Base-by-base conservation (phyloP, 495 filamentous ascomycete species). In the Talaromyces wortmannii region DNA sequence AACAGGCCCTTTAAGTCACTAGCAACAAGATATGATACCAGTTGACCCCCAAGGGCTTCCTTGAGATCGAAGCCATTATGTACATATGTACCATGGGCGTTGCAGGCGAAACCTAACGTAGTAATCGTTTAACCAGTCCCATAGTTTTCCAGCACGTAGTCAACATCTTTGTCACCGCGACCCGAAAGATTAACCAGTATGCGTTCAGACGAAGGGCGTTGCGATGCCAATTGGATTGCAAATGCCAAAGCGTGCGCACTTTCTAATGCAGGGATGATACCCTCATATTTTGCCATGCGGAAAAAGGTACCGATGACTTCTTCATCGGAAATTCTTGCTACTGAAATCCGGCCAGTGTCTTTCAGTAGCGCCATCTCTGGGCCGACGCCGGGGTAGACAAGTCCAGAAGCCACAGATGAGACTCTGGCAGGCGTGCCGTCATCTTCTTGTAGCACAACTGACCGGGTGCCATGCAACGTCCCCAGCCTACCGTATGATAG, bases 311-410 rank as follows among this genome's bases (percentile, higher is more conserved):
- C 62, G 58, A 94, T 89, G 4, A 90, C 89, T 67, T 92, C 75
- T 0, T 87, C 86, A 64, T 94, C 89, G 0, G 88, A 92, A 7
- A 87, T 88, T 5, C 87, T 87, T 46, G 92, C 76, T 68, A 90
- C 92, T 63, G 85, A 84, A 50, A 90, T 89, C 0, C 89, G 74
- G 29, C 80, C 73, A 51, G 59, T 83, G 58, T 94, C 90, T 64
- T 94, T 92, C 90, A 89, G 92, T 51, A 75, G 76, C 4, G 82
- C 78, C 16, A 94, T 75, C 63, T 94, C 89, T 4, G 89, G 89
- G 0, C 90, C 90, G 16, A 95, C 90, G 57, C 90, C 90, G 0
- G 90, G 89, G 67, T 95, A 95, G 67, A 92, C 90, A 11, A 95
- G 80, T 31, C 90, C 90, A 8, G 90, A 89, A 7, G 88, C 90